Percentiles rank a stretch among this genome's conserved stretches.
Conservation (phyloP, 345 rosid genomes). For the Euphorbia tirucalli region DNA sequence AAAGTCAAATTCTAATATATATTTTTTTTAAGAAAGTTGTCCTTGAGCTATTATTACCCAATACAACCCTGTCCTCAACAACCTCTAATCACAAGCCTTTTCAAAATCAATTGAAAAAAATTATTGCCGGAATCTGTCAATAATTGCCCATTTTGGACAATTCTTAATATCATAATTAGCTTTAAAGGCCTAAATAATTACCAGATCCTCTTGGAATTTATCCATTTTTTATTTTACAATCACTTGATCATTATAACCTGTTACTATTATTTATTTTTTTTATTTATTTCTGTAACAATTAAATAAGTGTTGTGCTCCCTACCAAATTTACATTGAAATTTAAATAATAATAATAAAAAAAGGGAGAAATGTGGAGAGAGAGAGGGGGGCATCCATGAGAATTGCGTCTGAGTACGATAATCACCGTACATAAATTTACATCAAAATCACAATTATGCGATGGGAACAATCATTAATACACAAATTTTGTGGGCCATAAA, state of each 20-base stretch:
- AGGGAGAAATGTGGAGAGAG: no score
- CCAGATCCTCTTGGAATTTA: slow-evolving; percentile 15
- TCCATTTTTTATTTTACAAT: background rate
- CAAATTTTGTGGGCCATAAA: background rate
- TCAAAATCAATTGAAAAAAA: background rate
- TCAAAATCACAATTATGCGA: background rate
- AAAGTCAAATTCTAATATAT: no score
- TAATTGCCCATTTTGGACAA: background rate
- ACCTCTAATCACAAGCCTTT: background rate
- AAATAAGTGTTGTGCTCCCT: background rate
- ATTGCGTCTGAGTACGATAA: no score
- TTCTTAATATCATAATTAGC: slow-evolving; percentile 2
- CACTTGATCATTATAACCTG: background rate
- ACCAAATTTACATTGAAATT: no score
- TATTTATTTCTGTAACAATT: no score
- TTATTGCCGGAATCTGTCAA: background rate
- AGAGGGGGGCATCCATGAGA: no score
- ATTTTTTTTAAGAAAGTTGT: no score
- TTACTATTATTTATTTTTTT: no score
- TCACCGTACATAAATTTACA: slow-evolving; percentile 13
- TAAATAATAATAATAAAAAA: no score
- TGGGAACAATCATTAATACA: slow-evolving; percentile 12
- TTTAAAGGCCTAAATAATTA: slow-evolving; percentile 23
- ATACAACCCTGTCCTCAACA: background rate
- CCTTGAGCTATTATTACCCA: no score